These are phyloP conservation scores for Boletus fagicola DNA, from an alignment of 768 basidiomycete species.

Conservation along the genomic window DNA sequence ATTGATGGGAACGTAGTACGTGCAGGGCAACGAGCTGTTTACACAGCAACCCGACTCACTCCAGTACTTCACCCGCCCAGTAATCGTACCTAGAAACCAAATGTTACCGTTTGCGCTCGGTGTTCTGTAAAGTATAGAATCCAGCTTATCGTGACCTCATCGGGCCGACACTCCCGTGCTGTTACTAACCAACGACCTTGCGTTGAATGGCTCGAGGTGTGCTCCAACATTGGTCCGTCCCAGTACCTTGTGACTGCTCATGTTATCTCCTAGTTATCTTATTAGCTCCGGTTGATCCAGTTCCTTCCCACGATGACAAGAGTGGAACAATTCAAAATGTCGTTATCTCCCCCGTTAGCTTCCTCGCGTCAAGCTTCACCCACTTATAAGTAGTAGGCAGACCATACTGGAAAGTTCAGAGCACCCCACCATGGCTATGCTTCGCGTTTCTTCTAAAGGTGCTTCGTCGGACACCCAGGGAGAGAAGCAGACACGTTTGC, in stretches of 20 bases:
- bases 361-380: neutral
- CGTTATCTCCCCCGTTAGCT: neutral
- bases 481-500: slow-evolving; percentile 12
- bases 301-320: slow-evolving; percentile 11
- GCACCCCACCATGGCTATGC: neutral
- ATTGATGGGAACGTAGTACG: slow-evolving; percentile 18
- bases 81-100: neutral
- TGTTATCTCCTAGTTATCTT: slow-evolving; percentile 6
- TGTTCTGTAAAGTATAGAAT: neutral
- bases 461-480: slow-evolving; percentile 11
- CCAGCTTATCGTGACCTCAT: neutral
- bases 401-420: neutral
- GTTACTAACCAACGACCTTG: too few relatives aligned
- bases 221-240: neutral
- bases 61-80: neutral
- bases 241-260: slow-evolving; percentile 5
- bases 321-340: neutral
- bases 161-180: neutral
- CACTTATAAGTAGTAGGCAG: slow-evolving; percentile 11
- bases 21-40: neutral
- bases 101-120: neutral
- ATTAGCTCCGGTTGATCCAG: neutral
- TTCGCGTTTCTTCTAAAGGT: slow-evolving; percentile 5
- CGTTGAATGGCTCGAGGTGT: neutral
- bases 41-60: neutral